Conservation (phyloP, 345 rosid species). For the Camelina hispida region DNA sequence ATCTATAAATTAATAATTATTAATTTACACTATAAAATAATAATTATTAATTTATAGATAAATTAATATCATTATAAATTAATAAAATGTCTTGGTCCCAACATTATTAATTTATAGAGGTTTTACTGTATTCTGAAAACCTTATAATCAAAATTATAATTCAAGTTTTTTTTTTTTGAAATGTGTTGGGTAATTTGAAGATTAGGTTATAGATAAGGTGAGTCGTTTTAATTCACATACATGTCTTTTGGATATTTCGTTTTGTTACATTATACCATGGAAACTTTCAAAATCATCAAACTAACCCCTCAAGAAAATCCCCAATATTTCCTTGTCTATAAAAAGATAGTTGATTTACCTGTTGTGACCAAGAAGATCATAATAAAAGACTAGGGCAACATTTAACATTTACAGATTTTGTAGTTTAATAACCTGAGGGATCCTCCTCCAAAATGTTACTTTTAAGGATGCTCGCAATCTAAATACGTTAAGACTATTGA, state of each 20-base stretch:
- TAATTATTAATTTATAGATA: no score
- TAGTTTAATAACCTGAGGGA: slow-evolving; percentile 1
- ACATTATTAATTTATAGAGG: no score
- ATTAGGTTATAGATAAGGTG: no score
- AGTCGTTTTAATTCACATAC: no score
- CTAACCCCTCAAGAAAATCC: background rate
- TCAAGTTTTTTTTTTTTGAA: no score
- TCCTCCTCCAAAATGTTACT: slow-evolving; percentile 11
- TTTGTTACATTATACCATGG: no score
- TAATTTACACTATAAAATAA: no score
- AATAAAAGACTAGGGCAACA: background rate
- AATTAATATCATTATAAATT: no score
- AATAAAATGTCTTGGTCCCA: no score
- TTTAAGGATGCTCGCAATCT: background rate
- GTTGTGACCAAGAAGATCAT: slow-evolving; percentile 20
- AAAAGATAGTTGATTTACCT: background rate
- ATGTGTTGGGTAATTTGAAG: no score
- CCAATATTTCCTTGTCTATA: background rate
- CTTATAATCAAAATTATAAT: background rate
- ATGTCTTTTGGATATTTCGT: no score
- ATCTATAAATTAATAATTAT: no score
- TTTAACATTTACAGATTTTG: slow-evolving; percentile 1
- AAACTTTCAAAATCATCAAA: background rate
- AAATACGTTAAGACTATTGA: slow-evolving; percentile 13
- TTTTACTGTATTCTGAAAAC: background rate